Base-by-base conservation (phyloP, 2,329 filamentous ascomycete genomes). In the Pseudocercospora cruenta region DNA sequence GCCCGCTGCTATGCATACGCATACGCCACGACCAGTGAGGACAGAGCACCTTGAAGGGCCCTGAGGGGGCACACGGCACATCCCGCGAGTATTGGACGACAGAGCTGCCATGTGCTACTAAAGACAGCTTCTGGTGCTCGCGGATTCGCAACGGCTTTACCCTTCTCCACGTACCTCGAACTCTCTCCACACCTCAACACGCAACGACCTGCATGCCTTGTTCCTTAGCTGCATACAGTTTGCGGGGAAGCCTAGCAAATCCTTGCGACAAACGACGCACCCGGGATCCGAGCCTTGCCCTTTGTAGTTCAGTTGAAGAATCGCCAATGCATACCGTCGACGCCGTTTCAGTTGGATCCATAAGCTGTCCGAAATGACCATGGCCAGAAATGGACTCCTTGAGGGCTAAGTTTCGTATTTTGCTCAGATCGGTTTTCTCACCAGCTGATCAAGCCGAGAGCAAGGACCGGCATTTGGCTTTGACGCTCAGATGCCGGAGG, bases 241-340 rank as follows among this genome's bases (percentile, higher is more conserved):
- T 66, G 64, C 64, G 64, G 64, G 64, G 64, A 66, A 66, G 51
- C 60, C 60, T 57, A 53, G 63, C 61, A n/a, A 31, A 55, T 55
- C 51, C 51, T 33, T 55, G 51, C 31, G 4, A 26, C 8, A 26
- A 31, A 33, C 51, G 51, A 55, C 51, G 47, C 63, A 58, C 39
- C 63, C 63, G 63, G 43, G 19, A 45, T 65, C 58, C 63, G 63
- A 61, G 45, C 47, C 47, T 33, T 61, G 47, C 19, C 55, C 21
- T 53, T 45, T 24, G 21, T 51, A 39, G 53, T 54, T 2, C 24
- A 54, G 51, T 2, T 24, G 51, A 24, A 54, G 51, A 31, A 39
- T 6, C 22, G 14, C 22, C 49, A 53, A 21, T 57, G 24, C 53
- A 28, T 26, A n/a, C 16, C 22, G 12, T 33, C 21, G 8, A 28